These are phyloP conservation scores for Aspergillus wentii DNA, from an alignment of 495 filamentous ascomycete species.

Conservation along the genomic window DNA sequence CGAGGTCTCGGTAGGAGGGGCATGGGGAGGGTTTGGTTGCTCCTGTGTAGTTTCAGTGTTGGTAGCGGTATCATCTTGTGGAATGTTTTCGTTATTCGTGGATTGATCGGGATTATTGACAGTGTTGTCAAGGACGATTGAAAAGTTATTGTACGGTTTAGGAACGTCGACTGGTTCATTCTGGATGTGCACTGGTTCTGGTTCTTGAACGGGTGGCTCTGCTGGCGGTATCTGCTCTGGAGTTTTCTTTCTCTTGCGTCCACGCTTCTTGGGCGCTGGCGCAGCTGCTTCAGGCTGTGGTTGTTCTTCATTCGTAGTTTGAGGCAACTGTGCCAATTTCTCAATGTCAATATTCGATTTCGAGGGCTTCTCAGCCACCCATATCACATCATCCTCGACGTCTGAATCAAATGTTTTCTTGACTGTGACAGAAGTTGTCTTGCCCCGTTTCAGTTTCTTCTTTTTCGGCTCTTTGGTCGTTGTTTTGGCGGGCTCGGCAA, in stretches of 20 bases:
- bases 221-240: conserved; percentile 14
- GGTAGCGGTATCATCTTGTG: no score
- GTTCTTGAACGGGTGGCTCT: no score
- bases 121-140: conserved; percentile 2
- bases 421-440: conserved; percentile 27
- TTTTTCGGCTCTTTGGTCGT: conserved; percentile 25
- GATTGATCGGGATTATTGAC: neutral
- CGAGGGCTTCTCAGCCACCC: conserved; percentile 29
- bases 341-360: no score
- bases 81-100: neutral
- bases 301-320: neutral
- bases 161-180: conserved; percentile 1
- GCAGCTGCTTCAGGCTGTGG: conserved; percentile 1
- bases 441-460: conserved; percentile 36
- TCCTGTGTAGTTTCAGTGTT: no score
- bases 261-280: conserved; percentile 37
- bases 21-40: neutral
- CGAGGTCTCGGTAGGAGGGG: neutral
- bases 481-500: conserved; percentile 2
- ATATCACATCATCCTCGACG: conserved; percentile 32
- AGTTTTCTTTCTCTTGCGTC: conserved; percentile 40
- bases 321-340: neutral
- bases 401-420: conserved; percentile 22
- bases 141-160: neutral
- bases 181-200: neutral